Conservation (phyloP, 331 rosid genomes). For the Telfairia occidentalis region DNA sequence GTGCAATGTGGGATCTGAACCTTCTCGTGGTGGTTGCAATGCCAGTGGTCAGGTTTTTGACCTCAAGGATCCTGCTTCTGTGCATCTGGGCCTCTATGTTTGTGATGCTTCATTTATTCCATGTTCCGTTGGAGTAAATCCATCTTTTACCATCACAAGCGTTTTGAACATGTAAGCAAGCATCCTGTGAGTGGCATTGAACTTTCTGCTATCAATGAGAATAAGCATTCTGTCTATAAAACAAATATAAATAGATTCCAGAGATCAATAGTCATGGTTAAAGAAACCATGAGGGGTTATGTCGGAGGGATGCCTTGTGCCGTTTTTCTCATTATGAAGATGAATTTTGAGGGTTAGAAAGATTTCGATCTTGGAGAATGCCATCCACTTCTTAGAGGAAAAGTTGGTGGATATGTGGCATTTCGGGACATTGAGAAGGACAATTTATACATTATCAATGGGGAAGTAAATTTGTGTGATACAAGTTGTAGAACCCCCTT, state of each 20-base stretch:
- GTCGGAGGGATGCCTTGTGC: slow-evolving; percentile 25
- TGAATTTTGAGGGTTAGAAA: slow-evolving; percentile 14
- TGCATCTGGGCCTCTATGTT: slow-evolving; percentile 22
- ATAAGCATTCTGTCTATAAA: neutral
- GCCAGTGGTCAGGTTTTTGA: slow-evolving; percentile 27
- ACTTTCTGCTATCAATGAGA: neutral
- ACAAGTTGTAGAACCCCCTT: slow-evolving; percentile 24
- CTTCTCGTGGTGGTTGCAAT: slow-evolving; percentile 22
- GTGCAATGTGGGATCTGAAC: slow-evolving; percentile 23
- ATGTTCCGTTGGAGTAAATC: slow-evolving; percentile 28
- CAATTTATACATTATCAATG: slow-evolving; percentile 14
- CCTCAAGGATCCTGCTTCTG: neutral
- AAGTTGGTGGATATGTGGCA: slow-evolving; percentile 27
- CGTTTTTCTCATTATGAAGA: slow-evolving; percentile 18
- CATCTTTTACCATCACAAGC: slow-evolving; percentile 26
- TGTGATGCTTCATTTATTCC: slow-evolving; percentile 33
- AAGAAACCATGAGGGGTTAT: slow-evolving; percentile 25
- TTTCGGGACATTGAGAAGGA: slow-evolving; percentile 24
- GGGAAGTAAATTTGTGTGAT: slow-evolving; percentile 22
- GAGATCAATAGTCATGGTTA: slow-evolving; percentile 12
- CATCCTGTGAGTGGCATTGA: slow-evolving; percentile 19
- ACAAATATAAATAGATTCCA: neutral
- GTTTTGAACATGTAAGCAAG: slow-evolving; percentile 22
- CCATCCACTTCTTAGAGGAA: slow-evolving; percentile 23
- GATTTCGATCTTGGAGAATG: neutral